A percentile compares a stretch with the other conserved stretches of the same genome.
phyloP scores from a whole-genome alignment of 352 stramenopile species.

The Halophytophthora polymorphica region DNA sequence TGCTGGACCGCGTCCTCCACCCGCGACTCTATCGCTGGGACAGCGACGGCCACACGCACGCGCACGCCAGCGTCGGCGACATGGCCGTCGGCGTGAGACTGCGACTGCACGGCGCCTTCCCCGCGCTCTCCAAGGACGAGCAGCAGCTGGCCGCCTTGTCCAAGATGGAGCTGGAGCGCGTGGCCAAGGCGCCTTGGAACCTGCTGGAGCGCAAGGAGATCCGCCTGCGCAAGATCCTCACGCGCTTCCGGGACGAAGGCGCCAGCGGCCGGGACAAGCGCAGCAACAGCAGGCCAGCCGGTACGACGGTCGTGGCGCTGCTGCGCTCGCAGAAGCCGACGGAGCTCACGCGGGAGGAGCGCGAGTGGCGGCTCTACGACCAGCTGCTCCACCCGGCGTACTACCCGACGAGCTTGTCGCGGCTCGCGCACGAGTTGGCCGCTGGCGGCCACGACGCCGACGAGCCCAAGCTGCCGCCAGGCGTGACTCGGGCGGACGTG shows the following conservation, averaged over 20 bases:
- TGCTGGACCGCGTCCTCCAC: constrained; percentile 69
- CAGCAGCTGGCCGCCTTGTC: constrained; percentile 57
- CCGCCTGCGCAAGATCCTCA: constrained; percentile 66
- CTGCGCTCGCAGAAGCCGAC: constrained; percentile 45
- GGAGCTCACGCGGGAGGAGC: constrained; percentile 60
- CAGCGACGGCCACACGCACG: constrained; percentile 30
- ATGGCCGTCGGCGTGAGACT: constrained; percentile 23
- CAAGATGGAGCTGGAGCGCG: constrained; percentile 59
- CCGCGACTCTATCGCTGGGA: constrained; percentile 73
- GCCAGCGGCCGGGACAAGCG: constrained; percentile 9
- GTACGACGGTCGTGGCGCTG: constrained; percentile 37
- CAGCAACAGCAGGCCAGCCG: constrained; percentile 8
- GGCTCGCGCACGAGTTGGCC: constrained; percentile 23
- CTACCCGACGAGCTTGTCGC: constrained; percentile 54
- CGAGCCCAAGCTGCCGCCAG: constrained; percentile 26
- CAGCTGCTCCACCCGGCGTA: constrained; percentile 70
- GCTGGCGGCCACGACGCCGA: constrained; percentile 5
- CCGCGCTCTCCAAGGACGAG: constrained; percentile 63
- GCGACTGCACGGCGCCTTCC: constrained; percentile 41
- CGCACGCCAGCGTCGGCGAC: constrained; percentile 18
- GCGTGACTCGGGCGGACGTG: constrained; percentile 58
- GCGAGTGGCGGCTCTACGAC: constrained; percentile 69
- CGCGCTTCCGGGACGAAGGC: constrained; percentile 57
- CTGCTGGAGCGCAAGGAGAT: constrained; percentile 73
- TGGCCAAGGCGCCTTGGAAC: constrained; percentile 75